Evolutionary conservation across 306 rosid genomes (phyloP).

Genomic region (Delonix regia): DNA sequence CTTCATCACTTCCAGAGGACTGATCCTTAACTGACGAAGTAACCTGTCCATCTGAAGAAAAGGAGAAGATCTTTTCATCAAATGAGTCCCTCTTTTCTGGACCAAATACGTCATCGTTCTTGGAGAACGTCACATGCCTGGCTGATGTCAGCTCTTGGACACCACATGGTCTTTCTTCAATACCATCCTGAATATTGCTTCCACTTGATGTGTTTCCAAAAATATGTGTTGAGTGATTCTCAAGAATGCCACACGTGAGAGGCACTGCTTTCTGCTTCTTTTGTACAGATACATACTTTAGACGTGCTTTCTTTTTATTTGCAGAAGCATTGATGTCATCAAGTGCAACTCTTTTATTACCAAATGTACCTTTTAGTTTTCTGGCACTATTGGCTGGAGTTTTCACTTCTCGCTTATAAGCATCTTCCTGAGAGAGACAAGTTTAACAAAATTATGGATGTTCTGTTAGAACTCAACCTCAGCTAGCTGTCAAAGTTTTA

Average conservation of each 20-base stretch:
- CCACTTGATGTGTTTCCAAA: slow-evolving; percentile 51
- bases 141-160: slow-evolving; percentile 43
- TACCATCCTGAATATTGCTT: slow-evolving; percentile 37
- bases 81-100: slow-evolving; percentile 46
- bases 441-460: slow-evolving; percentile 31
- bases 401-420: slow-evolving; percentile 50
- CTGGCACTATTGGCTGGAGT: slow-evolving; percentile 44
- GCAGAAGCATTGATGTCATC: slow-evolving; percentile 44
- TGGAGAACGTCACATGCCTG: slow-evolving; percentile 61
- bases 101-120: slow-evolving; percentile 57
- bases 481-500: slow-evolving; percentile 24
- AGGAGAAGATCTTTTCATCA: slow-evolving; percentile 46
- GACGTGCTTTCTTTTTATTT: slow-evolving; percentile 50
- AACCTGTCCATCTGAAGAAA: slow-evolving; percentile 49
- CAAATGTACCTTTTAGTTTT: slow-evolving; percentile 46
- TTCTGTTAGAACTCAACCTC: slow-evolving; percentile 16
- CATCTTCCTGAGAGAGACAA: slow-evolving; percentile 58
- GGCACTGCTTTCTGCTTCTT: slow-evolving; percentile 48
- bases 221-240: slow-evolving; percentile 47
- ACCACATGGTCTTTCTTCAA: slow-evolving; percentile 44
- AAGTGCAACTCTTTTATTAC: slow-evolving; percentile 44
- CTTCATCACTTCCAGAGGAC: slow-evolving; percentile 56
- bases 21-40: slow-evolving; percentile 53
- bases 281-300: slow-evolving; percentile 45
- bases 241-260: slow-evolving; percentile 62